These are phyloP conservation scores for Colletotrichum tabaci DNA, from an alignment of 2,329 filamentous ascomycete genomes.

Conservation along the genomic window DNA sequence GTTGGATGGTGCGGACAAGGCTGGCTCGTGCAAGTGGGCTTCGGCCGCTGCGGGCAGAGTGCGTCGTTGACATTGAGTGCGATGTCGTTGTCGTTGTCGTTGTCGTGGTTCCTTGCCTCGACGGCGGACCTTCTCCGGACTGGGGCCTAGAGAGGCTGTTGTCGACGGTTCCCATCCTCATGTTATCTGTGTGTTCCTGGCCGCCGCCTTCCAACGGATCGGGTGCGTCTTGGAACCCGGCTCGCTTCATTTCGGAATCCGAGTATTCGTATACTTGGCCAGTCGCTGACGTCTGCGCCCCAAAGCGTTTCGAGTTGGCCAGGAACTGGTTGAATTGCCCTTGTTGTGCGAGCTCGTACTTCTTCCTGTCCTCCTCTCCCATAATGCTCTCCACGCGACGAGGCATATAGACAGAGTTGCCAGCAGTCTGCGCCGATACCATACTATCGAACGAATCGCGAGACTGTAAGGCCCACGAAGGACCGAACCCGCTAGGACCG, in stretches of 20 bases:
- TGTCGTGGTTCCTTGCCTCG: conserved; percentile 44
- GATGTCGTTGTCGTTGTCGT: neutral
- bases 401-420: conserved; percentile 76
- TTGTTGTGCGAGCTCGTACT: conserved; percentile 79
- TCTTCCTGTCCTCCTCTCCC: conserved; percentile 81
- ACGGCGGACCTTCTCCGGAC: conserved; percentile 46
- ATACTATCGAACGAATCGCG: conserved; percentile 79
- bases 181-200: conserved; percentile 39
- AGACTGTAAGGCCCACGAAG: conserved; percentile 54
- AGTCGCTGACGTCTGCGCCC: conserved; percentile 48
- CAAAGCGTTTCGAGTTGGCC: conserved; percentile 43
- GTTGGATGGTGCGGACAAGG: conserved; percentile 49
- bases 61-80: conserved; percentile 33
- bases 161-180: conserved; percentile 46
- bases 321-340: conserved; percentile 55
- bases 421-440: conserved; percentile 69
- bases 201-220: conserved; percentile 13
- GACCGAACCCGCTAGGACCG: conserved; percentile 34
- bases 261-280: conserved; percentile 67
- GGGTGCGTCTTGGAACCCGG: conserved; percentile 28
- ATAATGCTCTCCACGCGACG: conserved; percentile 82
- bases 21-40: conserved; percentile 57
- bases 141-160: conserved; percentile 31
- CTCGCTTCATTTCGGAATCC: conserved; percentile 53
- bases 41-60: conserved; percentile 48